Evolutionary conservation across 306 rosid species (phyloP).

Genomic region (Dryas alaskensis): DNA sequence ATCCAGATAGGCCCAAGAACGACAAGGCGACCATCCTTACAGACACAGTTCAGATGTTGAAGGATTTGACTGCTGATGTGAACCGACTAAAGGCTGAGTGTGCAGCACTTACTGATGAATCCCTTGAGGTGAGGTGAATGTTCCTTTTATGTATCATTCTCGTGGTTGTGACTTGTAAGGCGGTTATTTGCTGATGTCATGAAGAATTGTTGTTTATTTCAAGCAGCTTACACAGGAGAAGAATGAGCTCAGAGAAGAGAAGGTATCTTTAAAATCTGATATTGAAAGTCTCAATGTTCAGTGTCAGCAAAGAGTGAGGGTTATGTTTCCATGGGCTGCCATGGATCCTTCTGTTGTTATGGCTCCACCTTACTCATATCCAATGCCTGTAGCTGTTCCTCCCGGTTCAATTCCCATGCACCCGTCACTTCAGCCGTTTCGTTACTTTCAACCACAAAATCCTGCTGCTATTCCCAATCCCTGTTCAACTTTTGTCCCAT

Average conservation of each 20-base stretch:
- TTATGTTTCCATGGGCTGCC: conserved; percentile 74
- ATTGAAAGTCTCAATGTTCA: conserved; percentile 65
- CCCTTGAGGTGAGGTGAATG: conserved; percentile 69
- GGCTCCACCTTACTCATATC: conserved; percentile 73
- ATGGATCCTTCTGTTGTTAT: conserved; percentile 71
- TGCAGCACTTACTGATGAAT: conserved; percentile 67
- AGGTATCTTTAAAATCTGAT: conserved; percentile 65
- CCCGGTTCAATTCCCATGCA: conserved; percentile 72
- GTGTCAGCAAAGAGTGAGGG: conserved; percentile 74
- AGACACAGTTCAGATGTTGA: conserved; percentile 69
- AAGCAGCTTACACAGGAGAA: conserved; percentile 77
- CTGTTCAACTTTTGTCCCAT: conserved; percentile 62
- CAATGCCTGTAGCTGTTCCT: conserved; percentile 66
- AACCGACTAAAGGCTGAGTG: conserved; percentile 60
- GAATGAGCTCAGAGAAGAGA: conserved; percentile 92
- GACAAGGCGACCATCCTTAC: conserved; percentile 87
- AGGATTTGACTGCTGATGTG: conserved; percentile 71
- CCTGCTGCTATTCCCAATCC: conserved; percentile 57
- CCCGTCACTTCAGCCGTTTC: conserved; percentile 67
- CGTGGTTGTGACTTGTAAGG: conserved; percentile 18
- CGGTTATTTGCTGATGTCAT: conserved; percentile 20
- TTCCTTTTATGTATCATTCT: conserved; percentile 16
- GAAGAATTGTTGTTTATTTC: conserved; percentile 24
- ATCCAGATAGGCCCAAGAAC: conserved; percentile 86
- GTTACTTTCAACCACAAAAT: conserved; percentile 69